Base-by-base conservation (phyloP, 2,329 filamentous ascomycete species). In the Hypoxylon sp. region DNA sequence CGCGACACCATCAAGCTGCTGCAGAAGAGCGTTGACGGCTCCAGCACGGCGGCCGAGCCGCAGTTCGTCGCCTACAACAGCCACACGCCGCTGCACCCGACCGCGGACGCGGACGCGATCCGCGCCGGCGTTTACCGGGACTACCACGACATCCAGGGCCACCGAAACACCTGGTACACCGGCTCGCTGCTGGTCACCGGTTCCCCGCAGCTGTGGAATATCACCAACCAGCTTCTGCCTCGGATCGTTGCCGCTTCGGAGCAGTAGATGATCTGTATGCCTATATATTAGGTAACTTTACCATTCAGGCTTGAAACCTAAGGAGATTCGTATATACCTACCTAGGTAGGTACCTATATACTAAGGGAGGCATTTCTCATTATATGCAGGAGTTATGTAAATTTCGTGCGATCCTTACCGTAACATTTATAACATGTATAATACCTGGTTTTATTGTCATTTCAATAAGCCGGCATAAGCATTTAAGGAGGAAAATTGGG, bases 101-200 rank as follows among this genome's bases (percentile, higher is more conserved):
- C 56, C 14, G 53, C 64, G n/a, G 57, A 50, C 18, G 59, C 66
- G n/a, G 60, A 67, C 7, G 56, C 60, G 7, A 62, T 67, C 30
- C 60, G 61, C 1, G 53, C 24, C 4, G 67, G 64, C 18, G 50
- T 69, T 3, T 67, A 69, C 30, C 45, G 57, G 26, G 61, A 69
- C 30, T 42, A 57, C 24, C 62, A 67, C 53, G 9, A 24, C 22
- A 44, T 64, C 20, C 67, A 67, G 54, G 64, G 64, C 26, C 62
- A 69, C 51, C 60, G 57, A 24, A 67, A 69, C 26, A 69, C 67
- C n/a, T 69, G 60, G 67, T 69, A 69, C 53, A 69, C 66, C 1
- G 57, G 52, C n/a, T 67, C 66, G 5, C 56, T 67, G 16, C 14
- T 61, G 12, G 56, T 64, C 14, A 53, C 56, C 18, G 67, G 64